These are phyloP conservation scores for Leptosphaerulina australis DNA, from an alignment of 2,329 filamentous ascomycete species.

Conservation along the genomic window DNA sequence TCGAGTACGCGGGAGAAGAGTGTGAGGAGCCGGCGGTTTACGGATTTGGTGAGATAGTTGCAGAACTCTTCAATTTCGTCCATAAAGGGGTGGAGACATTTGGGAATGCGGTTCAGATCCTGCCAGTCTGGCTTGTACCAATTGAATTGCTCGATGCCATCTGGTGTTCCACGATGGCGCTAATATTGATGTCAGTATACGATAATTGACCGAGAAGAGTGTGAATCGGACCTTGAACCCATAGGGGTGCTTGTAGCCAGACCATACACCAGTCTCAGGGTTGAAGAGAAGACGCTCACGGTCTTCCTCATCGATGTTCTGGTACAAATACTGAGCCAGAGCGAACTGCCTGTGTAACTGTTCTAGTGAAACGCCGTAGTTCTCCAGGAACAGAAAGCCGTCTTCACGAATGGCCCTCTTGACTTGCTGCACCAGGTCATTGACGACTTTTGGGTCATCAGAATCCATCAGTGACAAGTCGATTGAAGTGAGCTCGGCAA, in stretches of 20 bases:
- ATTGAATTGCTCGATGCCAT: conserved; percentile 63
- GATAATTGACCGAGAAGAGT: too few species aligned
- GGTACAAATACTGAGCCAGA: conserved; percentile 58
- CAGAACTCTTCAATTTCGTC: conserved; percentile 57
- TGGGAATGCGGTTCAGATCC: conserved; percentile 52
- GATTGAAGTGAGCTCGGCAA: conserved; percentile 45
- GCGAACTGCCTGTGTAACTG: conserved; percentile 58
- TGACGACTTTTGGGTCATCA: conserved; percentile 47
- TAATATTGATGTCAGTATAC: conserved; percentile 5
- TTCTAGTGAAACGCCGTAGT: conserved; percentile 58
- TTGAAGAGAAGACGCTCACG: conserved; percentile 57
- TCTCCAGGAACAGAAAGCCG: conserved; percentile 54
- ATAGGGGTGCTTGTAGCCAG: conserved; percentile 58
- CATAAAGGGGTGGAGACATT: conserved; percentile 58
- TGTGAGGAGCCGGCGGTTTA: conserved; percentile 50
- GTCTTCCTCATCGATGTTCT: conserved; percentile 58
- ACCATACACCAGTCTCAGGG: conserved; percentile 57
- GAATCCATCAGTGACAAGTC: conserved; percentile 42
- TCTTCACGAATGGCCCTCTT: conserved; percentile 44
- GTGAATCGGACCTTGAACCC: conserved; percentile 52
- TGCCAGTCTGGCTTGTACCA: conserved; percentile 58
- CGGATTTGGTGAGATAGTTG: conserved; percentile 57
- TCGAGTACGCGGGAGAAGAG: conserved; percentile 34
- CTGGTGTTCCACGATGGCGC: conserved; percentile 50
- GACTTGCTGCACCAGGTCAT: conserved; percentile 51